These are phyloP conservation scores for Neoascochyta sp. DNA, from an alignment of 2,329 filamentous ascomycete species.

Conservation along the genomic window DNA sequence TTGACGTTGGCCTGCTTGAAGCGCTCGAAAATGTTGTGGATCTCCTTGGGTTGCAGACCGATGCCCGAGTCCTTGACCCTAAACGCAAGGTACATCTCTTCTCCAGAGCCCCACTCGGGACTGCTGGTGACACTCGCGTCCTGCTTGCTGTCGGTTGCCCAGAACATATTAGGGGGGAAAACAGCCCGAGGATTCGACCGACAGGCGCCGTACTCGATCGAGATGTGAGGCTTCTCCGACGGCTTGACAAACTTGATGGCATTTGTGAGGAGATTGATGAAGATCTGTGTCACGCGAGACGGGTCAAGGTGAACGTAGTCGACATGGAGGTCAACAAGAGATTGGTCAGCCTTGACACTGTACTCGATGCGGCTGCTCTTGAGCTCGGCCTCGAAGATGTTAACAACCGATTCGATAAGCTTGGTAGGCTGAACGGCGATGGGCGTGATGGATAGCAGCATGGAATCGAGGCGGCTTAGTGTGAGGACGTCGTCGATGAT, in stretches of 20 bases:
- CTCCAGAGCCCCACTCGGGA: slow-evolving; percentile 37
- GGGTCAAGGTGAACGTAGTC: slow-evolving; percentile 43
- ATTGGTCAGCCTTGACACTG: slow-evolving; percentile 34
- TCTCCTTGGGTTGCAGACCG: slow-evolving; percentile 40
- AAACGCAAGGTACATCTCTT: slow-evolving; percentile 40
- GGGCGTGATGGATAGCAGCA: slow-evolving; percentile 43
- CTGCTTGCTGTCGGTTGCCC: slow-evolving; percentile 24
- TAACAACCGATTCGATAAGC: slow-evolving; percentile 35
- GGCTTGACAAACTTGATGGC: slow-evolving; percentile 43
- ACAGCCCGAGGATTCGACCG: slow-evolving; percentile 19
- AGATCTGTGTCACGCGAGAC: slow-evolving; percentile 60
- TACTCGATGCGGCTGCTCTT: slow-evolving; percentile 32
- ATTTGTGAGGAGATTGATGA: slow-evolving; percentile 70
- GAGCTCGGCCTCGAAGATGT: slow-evolving; percentile 40
- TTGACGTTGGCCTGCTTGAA: slow-evolving; percentile 36
- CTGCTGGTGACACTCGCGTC: slow-evolving; percentile 21
- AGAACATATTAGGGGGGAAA: slow-evolving; percentile 29
- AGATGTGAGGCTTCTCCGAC: slow-evolving; percentile 33
- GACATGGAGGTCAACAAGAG: slow-evolving; percentile 35
- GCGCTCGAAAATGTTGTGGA: slow-evolving; percentile 37
- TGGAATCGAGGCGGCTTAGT: slow-evolving; percentile 45
- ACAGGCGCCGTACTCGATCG: slow-evolving; percentile 38
- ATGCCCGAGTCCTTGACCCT: slow-evolving; percentile 42
- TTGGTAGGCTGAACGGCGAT: slow-evolving; percentile 37
- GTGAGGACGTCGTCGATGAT: slow-evolving; percentile 50